Base-by-base conservation (phyloP, 2,329 filamentous ascomycete genomes). In the Sclerotinia nivalis region DNA sequence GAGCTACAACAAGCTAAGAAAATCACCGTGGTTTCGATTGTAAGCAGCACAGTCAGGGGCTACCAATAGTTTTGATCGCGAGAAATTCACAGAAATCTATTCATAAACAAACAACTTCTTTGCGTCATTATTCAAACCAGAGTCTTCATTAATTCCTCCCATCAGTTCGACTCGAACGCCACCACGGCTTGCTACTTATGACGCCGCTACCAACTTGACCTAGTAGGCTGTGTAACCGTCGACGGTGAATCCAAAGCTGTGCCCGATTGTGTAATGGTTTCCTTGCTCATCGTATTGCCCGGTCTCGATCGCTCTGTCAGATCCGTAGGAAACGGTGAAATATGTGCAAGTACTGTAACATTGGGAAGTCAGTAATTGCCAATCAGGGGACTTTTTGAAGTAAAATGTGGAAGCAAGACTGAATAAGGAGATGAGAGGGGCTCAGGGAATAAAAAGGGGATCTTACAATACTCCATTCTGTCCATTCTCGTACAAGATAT, bases 401-500 rank as follows among this genome's bases (percentile, higher is more conserved):
- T 28, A 22, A 37, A 5, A 37, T 34, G 34, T 10, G 18, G n/a
- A 43, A 20, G 31, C 34, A 28, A 52, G n/a, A 52, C n/a, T 40
- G 15, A 12, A 40, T 7, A n/a, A 10, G 5, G 18, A 52, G 22
- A 15, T 22, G 31, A 62, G 12, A 12, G 18, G 18, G 15, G 13
- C 13, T 28, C 15, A 13, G 13, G 25, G 22, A 34, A 52, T 25
- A 8, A 22, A 25, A 25, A 6, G 13, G 10, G 31, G 28, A 37
- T n/a, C 61, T 65, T 43, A 65, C 61, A 79, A 78, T 43, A 80
- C 80, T 40, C 77, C 73, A 7, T 79, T 76, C 18, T 56, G 68
- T 37, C 78, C 78, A 72, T 82, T 81, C 75, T 77, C 78, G 66
- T 77, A 76, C 22, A 81, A 70, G 49, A 82, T 73, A 70, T 80